These are phyloP conservation scores for Aspergillus ochraceoroseus DNA, from an alignment of 2,329 filamentous ascomycete genomes.

Conservation along the genomic window DNA sequence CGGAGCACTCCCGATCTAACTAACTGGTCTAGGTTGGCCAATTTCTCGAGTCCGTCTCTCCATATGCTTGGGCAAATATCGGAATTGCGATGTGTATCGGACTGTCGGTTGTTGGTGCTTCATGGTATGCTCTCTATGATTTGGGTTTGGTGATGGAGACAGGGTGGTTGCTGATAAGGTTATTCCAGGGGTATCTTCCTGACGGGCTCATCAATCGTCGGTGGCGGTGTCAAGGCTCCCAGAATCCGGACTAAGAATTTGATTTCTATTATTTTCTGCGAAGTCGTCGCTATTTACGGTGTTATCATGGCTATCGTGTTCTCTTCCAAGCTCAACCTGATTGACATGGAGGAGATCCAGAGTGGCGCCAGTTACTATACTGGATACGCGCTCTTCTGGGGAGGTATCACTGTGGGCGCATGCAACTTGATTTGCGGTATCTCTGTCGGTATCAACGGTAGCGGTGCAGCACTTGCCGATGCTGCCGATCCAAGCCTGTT, in stretches of 20 bases:
- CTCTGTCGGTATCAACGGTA: conserved; percentile 96
- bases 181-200: conserved; percentile 89
- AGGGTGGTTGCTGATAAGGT: conserved; percentile 5
- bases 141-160: background rate
- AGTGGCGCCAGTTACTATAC: conserved; percentile 83
- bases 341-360: conserved; percentile 62
- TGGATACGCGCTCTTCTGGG: conserved; percentile 93
- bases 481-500: conserved; percentile 87
- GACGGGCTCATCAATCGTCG: conserved; percentile 93
- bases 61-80: conserved; percentile 84
- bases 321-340: conserved; percentile 72
- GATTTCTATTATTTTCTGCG: conserved; percentile 99
- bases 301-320: conserved; percentile 99
- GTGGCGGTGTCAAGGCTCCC: conserved; percentile 91
- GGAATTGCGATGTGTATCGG: conserved; percentile 95
- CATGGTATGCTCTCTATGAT: conserved; percentile 61
- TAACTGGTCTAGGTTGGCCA: conserved; percentile 68
- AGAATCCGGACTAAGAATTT: conserved; percentile 99
- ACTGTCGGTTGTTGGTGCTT: conserved; percentile 90
- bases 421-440: conserved; percentile 97
- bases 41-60: conserved; percentile 90
- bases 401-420: conserved; percentile 84
- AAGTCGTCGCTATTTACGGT: conserved; percentile 99
- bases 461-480: conserved; percentile 91
- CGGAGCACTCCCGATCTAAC: conserved; percentile 20